A percentile compares a stretch with the other conserved stretches of the same genome.
Evolutionary conservation across 306 rosid genomes (phyloP).

Genomic region (Acacia crassicarpa): DNA sequence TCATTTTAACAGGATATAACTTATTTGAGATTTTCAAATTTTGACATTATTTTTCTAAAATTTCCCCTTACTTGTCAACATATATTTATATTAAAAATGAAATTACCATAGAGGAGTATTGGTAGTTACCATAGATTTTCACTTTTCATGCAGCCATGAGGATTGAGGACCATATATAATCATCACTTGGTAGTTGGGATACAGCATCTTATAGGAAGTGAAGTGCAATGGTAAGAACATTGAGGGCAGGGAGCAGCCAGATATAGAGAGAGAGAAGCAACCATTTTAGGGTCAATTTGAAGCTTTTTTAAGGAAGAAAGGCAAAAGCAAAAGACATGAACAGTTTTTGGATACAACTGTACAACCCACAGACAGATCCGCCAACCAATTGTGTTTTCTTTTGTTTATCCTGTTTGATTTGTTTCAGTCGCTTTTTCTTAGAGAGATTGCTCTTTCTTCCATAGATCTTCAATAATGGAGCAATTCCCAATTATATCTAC

Average conservation of each 20-base stretch:
- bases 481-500: not conserved
- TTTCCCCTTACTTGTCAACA: no score
- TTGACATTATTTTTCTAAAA: no score
- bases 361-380: conserved; percentile 60
- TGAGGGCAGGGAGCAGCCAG: not conserved
- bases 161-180: no score
- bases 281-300: conserved; percentile 50
- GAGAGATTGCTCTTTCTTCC: not conserved
- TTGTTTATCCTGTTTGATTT: not conserved
- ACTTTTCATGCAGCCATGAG: no score
- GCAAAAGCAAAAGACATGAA: conserved; percentile 60
- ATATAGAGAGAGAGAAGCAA: conserved; percentile 27
- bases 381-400: conserved; percentile 22
- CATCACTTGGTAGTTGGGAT: no score
- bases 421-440: conserved; percentile 15
- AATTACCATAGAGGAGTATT: not conserved
- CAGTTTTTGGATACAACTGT: conserved; percentile 53
- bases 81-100: not conserved
- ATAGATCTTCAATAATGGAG: not conserved
- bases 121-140: no score
- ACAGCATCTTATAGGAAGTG: no score
- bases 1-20: no score
- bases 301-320: conserved; percentile 52
- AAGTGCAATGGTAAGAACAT: not conserved
- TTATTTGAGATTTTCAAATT: no score